Base-by-base conservation (phyloP, 768 basidiomycete genomes). In the Tricholoma sp. region DNA sequence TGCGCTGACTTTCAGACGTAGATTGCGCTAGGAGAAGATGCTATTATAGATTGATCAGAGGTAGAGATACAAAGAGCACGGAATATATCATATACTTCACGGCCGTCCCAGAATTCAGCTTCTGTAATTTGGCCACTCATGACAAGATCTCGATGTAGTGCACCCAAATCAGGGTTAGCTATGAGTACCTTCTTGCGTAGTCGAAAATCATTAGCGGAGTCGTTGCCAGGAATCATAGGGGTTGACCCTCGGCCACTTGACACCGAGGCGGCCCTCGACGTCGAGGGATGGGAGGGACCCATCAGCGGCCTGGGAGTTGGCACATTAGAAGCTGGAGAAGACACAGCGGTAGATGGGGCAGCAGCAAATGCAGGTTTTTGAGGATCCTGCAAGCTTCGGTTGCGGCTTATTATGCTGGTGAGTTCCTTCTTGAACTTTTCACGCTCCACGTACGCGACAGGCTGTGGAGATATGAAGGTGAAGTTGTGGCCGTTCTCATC, bases 101-200 rank as follows among this genome's bases (percentile, higher is more conserved):
- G 80, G 31, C 94, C 93, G 59, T 94, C 94, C 97, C 97, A 98
- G 70, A 98, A 99, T 63, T 99, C 97, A 0, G 84, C 82, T 71
- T 98, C 95, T 1, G 88, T 88, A 29, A 99, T 89, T 61, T 91
- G 87, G 9, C 87, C 85, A 27, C 77, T 78, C 71, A 91, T 83
- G 47, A 98, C 97, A 58, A 98, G 82, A 50, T 96, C 91, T 37
- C 85, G 84, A 70, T 98, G 95, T 45, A 99, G 75, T 10, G 82
- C 70, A 18, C 85, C 86, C 55, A 98, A 78, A 57, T 92, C 91
- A 1, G 88, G 82, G 60, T 88, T 86, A 67, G 82, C 82, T 65
- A 91, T 67, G 22, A 98, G 78, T 1, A 97, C 89, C 56, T 83
- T 83, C 70, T 91, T 91, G 50, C 91, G 79, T 21, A 94, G 72